Base-by-base conservation (phyloP, 495 filamentous ascomycete species). In the Gamarada debralockiae region DNA sequence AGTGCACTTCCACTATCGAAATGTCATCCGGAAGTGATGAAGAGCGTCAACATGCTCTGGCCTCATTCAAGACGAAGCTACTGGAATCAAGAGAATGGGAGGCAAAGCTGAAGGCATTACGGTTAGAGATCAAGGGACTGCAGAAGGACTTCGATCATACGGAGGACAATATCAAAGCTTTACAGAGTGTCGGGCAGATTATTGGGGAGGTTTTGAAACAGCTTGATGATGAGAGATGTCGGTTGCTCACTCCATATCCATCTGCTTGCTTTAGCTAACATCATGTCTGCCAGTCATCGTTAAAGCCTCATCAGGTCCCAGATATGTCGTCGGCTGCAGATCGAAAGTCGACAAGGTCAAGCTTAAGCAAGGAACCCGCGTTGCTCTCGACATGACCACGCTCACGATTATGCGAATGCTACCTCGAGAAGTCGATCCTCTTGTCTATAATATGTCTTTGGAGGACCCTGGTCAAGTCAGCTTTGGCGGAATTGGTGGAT, bases 381-480 rank as follows among this genome's bases (percentile, higher is more conserved):
- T 99, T 53, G 93, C 95, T 38, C 87, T 99, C 49, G 95, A 99
- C 67, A 99, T 99, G 95, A 99, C 95, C 33, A 99, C 95, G 14
- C 85, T 99, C 56, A 99, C 95, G 23, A 99, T 99, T 70, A 99
- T 99, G 95, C 89, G 95, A 53, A 99, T 99, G 95, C 74, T 99
- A 36, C 95, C 95, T 36, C 89, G 95, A 59, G 95, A 99, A 75
- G 95, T 99, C 57, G 95, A 99, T 66, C 95, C 95, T 15, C 73
- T 97, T 58, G 95, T 99, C 45, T 99, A 99, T 80, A 99, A 97
- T 76, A 99, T 99, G 95, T 99, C 95, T 37, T 73, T 99, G 52
- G 95, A 97, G 70, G 95, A 99, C 65, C 93, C 95, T 1, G 95
- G 95, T 17, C 91, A 97, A 68, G 87, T 99, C 69, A 96, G 87